Base-by-base conservation (phyloP, 208 protist genomes). In the Leishmania turanica region DNA sequence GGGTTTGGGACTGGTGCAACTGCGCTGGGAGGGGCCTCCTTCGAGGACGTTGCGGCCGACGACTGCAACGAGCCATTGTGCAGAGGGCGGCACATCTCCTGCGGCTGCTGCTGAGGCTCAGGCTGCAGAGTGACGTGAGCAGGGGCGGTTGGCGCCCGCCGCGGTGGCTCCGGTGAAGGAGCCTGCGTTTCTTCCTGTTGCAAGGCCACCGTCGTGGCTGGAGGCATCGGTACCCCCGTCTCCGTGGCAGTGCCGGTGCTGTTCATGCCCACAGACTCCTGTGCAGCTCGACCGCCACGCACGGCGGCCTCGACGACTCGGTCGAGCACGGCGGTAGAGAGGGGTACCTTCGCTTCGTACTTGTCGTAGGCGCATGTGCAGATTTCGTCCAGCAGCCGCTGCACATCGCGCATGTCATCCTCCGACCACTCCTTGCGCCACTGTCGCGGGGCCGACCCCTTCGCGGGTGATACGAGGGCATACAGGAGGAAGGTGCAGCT, bases 351-450 rank as follows among this genome's bases (percentile, higher is more conserved):
- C n/a, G 90, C 87, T 65, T 86, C 85, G 83, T 92, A 93, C 37
- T 86, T 86, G 68, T 95, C 94, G 78, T 97, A 96, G 17, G 91
- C 94, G 71, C 88, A 90, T 9, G 81, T 87, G 81, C 92, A 96
- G 37, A 89, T 84, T 68, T 95, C 92, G 80, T 97, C 87, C 73
- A 97, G 73, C 83, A 92, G 89, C 54, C 84, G 74, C 70, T 91
- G 88, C 34, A 93, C 66, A 15, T 17, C 62, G 31, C 69, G 75
- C 68, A 84, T 71, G 31, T 87, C 62, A 3, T 70, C 79, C 31
- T 90, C 89, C 27, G 86, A 77, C 91, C 92, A 95, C 34, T 87
- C 85, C 78, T 84, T 89, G 24, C 82, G 75, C 85, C 91, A 93
- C 70, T 90, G 87, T 51, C 84, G 76, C 54, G 81, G 81, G 31